These are phyloP conservation scores for Tricholoma matsutake DNA, from an alignment of 768 basidiomycete species.

Conservation along the genomic window DNA sequence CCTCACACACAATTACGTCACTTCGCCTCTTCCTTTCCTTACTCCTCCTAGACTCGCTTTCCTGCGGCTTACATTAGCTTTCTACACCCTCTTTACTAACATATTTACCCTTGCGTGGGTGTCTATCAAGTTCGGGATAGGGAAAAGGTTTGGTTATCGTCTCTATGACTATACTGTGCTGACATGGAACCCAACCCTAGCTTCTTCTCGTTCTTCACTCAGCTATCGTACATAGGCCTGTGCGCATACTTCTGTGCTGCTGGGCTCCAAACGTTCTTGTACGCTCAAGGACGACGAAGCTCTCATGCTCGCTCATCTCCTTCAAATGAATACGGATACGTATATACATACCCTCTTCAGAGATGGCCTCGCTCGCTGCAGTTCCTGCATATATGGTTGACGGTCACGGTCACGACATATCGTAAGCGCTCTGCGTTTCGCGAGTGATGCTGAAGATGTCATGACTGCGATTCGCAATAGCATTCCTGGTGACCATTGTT, in stretches of 20 bases:
- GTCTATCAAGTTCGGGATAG: conserved; percentile 24
- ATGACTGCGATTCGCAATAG: conserved; percentile 28
- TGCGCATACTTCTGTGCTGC: conserved; percentile 62
- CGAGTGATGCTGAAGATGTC: not conserved
- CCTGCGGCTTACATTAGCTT: conserved; percentile 45
- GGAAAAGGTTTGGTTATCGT: conserved; percentile 22
- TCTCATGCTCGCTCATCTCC: not conserved
- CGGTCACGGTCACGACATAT: conserved; percentile 48
- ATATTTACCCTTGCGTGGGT: conserved; percentile 38
- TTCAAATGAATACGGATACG: not conserved
- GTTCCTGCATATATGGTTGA: conserved; percentile 52
- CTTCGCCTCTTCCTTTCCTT: conserved; percentile 48
- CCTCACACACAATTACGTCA: conserved; percentile 36
- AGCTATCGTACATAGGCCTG: conserved; percentile 59
- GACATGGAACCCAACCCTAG: conserved; percentile 27
- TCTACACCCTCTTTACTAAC: conserved; percentile 45
- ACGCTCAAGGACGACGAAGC: conserved; percentile 21
- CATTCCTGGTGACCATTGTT: conserved; percentile 60
- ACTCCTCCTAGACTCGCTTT: conserved; percentile 40
- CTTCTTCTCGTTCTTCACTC: conserved; percentile 63
- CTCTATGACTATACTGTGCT: conserved; percentile 1
- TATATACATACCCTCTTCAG: conserved; percentile 53
- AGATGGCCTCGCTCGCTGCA: conserved; percentile 55
- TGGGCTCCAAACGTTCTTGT: conserved; percentile 48
- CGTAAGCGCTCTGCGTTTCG: conserved; percentile 40